Conservation (phyloP, 352 stramenopile genomes). For the Globisporangium megalacanthum region DNA sequence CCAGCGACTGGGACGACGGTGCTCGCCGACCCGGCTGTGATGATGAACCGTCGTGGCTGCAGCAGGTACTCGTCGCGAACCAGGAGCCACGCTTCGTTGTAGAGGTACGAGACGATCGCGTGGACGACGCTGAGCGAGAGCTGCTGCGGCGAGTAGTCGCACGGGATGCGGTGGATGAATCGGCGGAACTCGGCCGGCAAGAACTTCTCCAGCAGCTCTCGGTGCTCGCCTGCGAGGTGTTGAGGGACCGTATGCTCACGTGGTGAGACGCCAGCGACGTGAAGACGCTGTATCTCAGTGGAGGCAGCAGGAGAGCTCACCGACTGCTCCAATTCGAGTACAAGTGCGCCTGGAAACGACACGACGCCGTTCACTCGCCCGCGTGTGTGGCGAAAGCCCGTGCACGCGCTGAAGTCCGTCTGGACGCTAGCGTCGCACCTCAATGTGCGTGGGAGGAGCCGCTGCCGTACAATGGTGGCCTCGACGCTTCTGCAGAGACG, state of each 20-base stretch:
- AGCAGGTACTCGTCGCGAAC: conserved; percentile 29
- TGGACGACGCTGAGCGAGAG: conserved; percentile 32
- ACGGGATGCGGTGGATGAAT: conserved; percentile 22
- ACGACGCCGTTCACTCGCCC: conserved; percentile 16
- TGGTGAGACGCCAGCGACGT: not conserved
- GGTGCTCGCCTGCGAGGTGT: conserved; percentile 14
- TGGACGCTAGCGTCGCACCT: conserved; percentile 13
- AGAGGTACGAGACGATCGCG: conserved; percentile 37
- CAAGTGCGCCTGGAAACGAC: conserved; percentile 4
- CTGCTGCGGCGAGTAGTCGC: conserved; percentile 32
- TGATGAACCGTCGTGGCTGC: conserved; percentile 15
- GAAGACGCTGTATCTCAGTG: not conserved
- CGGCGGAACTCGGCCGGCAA: conserved; percentile 24
- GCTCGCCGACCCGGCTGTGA: not conserved
- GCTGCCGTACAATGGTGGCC: conserved; percentile 15
- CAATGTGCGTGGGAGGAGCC: not conserved
- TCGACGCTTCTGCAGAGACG: conserved; percentile 31
- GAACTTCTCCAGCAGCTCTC: conserved; percentile 27
- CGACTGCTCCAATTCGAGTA: conserved; percentile 7
- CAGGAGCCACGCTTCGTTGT: conserved; percentile 41
- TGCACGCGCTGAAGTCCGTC: conserved; percentile 30
- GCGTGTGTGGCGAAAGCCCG: conserved; percentile 8
- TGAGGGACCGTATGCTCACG: not conserved
- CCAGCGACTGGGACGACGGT: conserved; percentile 19
- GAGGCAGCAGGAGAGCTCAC: not conserved